Conservation (phyloP, 2,329 filamentous ascomycete species). For the Grosmannia serpens region DNA sequence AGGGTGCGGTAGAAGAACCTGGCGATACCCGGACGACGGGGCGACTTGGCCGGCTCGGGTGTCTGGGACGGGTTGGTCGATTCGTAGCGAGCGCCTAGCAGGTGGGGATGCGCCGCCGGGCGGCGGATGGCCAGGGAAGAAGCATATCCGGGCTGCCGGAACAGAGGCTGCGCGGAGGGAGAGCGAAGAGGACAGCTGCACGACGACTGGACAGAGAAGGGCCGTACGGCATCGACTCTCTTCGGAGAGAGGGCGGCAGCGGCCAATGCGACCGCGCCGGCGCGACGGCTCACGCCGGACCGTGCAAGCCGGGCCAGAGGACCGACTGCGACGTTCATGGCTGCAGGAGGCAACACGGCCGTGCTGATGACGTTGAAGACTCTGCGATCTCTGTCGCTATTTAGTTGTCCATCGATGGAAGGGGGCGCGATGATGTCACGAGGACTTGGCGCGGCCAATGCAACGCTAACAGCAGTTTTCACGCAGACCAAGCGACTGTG, state of each 20-base stretch:
- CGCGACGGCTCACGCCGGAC: background rate
- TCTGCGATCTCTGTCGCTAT: background rate
- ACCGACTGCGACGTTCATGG: background rate
- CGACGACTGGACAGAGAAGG: background rate
- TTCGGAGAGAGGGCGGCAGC: background rate
- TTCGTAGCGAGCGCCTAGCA: background rate
- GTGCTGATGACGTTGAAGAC: background rate
- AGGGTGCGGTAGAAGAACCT: conserved; percentile 59
- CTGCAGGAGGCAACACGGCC: background rate
- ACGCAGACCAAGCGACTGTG: background rate
- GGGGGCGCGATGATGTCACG: conserved; percentile 1
- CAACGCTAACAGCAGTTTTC: background rate
- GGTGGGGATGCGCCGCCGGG: background rate
- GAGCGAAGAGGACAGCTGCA: background rate
- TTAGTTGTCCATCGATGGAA: background rate
- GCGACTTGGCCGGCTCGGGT: conserved; percentile 18
- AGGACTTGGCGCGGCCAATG: background rate
- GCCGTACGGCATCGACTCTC: background rate
- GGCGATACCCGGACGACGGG: conserved; percentile 33
- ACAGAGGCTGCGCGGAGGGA: background rate
- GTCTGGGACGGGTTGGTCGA: no score
- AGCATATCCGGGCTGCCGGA: background rate
- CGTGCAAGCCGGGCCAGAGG: background rate
- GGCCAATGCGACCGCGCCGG: background rate
- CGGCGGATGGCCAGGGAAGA: background rate